A percentile compares a stretch with the other conserved stretches of the same genome.
Conservation (phyloP, 306 rosid genomes). For the Mimosa bimucronata region DNA sequence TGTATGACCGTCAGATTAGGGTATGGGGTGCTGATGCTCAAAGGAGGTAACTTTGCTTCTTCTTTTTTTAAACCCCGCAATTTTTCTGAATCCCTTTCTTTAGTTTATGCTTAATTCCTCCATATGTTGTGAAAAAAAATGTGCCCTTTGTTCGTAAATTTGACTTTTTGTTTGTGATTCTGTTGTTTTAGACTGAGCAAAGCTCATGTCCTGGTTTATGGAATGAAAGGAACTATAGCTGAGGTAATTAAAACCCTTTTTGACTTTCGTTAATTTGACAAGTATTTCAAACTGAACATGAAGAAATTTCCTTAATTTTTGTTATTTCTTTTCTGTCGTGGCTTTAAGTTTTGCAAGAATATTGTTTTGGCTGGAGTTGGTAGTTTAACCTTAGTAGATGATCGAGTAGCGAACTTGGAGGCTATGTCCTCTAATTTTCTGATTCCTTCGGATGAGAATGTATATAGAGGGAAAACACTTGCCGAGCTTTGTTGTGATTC, state of each 20-base stretch:
- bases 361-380: conserved; percentile 95
- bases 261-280: background rate
- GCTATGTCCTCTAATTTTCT: conserved; percentile 75
- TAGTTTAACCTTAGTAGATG: conserved; percentile 94
- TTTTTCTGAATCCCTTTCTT: background rate
- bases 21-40: conserved; percentile 99
- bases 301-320: background rate
- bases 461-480: conserved; percentile 70
- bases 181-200: conserved; percentile 72
- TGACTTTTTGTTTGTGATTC: conserved; percentile 6
- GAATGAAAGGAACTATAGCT: conserved; percentile 84
- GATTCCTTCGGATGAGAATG: conserved; percentile 73
- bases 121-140: background rate
- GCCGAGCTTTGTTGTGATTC: conserved; percentile 89
- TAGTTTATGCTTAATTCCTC: background rate
- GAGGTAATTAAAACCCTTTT: conserved; percentile 60
- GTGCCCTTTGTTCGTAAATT: background rate
- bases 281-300: background rate
- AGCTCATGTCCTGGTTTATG: conserved; percentile 85
- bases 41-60: conserved; percentile 55
- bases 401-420: conserved; percentile 63
- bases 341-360: conserved; percentile 90
- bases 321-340: conserved; percentile 11
- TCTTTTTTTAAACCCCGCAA: no score
- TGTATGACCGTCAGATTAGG: conserved; percentile 98